Percentiles rank a stretch among this genome's conserved stretches.
These are phyloP conservation scores for Chalaropsis ovoidea DNA, from an alignment of 2,329 filamentous ascomycete species.

Conservation along the genomic window DNA sequence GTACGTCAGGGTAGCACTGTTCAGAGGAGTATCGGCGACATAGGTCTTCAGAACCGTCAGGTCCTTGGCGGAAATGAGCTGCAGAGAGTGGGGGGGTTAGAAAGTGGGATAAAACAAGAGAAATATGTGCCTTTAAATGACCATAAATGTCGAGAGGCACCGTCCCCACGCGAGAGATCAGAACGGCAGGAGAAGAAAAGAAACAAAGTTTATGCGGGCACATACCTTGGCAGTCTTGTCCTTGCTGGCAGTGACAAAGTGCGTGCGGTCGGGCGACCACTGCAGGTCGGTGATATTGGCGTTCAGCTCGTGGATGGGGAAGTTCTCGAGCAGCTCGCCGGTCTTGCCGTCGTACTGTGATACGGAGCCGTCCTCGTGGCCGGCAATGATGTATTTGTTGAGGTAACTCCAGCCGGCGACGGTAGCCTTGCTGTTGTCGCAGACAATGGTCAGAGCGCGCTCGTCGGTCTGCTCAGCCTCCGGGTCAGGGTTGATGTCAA, in stretches of 20 bases:
- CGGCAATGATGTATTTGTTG: conserved; percentile 91
- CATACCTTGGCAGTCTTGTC: conserved; percentile 88
- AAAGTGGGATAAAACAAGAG: background rate
- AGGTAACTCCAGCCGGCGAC: conserved; percentile 95
- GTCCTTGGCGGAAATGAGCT: conserved; percentile 75
- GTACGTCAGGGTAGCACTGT: conserved; percentile 85
- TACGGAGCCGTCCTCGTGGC: conserved; percentile 91
- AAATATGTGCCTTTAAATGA: background rate
- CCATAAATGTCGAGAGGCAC: too few species aligned
- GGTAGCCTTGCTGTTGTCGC: conserved; percentile 91
- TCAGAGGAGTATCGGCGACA: conserved; percentile 82
- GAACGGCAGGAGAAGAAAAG: too few species aligned
- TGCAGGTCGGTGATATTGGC: conserved; percentile 82
- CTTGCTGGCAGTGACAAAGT: conserved; percentile 97
- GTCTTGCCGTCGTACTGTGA: conserved; percentile 88
- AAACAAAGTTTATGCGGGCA: background rate
- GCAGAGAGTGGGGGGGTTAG: conserved; percentile 1
- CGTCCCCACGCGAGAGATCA: too few species aligned
- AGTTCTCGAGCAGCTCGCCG: conserved; percentile 71
- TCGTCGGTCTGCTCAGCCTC: conserved; percentile 77
- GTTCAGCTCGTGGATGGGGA: conserved; percentile 73
- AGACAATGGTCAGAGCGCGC: conserved; percentile 75
- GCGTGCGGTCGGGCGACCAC: conserved; percentile 86
- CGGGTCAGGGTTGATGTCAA: conserved; percentile 77
- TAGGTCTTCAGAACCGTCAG: conserved; percentile 92